Evolutionary conservation across 345 rosid genomes (phyloP), one percentile per base, ranked within the genome.

Genomic region (Bruguiera sexangula): DNA sequence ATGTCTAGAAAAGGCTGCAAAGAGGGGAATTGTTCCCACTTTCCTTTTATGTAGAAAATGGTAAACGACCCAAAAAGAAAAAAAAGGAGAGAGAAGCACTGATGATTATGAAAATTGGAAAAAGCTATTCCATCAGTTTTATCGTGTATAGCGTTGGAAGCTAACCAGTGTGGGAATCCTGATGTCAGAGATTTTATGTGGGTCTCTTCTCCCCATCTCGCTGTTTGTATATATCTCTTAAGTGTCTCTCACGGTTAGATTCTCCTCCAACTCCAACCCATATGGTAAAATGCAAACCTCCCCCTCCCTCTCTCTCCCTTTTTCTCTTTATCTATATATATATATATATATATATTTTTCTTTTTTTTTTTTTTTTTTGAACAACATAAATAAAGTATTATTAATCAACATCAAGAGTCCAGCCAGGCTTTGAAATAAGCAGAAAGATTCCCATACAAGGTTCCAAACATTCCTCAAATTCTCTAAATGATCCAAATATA

Each of bases 131-230:
- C 36, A 63, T 43, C 46, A 63, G 24, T 36, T 75, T 76, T 79
- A 76, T 79, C 75, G 75, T 82, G 62, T 71, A 68, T 71, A 62
- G 83, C 71, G 79, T 68, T 65, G 75, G 69, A 73, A 71, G 80
- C 64, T 43, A 67, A 39, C 76, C 70, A 70, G 85, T 67, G 67
- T 72, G 80, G 80, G 82, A 81, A 72, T 78, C 82, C 72, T 76
- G 72, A n/a, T 79, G 72, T 78, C 80, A 82, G 80, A 73, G 6
- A 56, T 52, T 67, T 43, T 43, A 43, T 34, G 62, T 62, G 69
- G 64, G 57, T 55, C 53, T 67, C 58, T 54, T 6, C 6, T 51
- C 15, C 32, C n/a, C 50, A 6, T 57, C 50, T 73, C 22, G 36
- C 53, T 55, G 74, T 64, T 68, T 68, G 56, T 71, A 36, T 22